Base-by-base conservation (phyloP, 2,329 filamentous ascomycete genomes). In the Biscogniauxia mediterranea region DNA sequence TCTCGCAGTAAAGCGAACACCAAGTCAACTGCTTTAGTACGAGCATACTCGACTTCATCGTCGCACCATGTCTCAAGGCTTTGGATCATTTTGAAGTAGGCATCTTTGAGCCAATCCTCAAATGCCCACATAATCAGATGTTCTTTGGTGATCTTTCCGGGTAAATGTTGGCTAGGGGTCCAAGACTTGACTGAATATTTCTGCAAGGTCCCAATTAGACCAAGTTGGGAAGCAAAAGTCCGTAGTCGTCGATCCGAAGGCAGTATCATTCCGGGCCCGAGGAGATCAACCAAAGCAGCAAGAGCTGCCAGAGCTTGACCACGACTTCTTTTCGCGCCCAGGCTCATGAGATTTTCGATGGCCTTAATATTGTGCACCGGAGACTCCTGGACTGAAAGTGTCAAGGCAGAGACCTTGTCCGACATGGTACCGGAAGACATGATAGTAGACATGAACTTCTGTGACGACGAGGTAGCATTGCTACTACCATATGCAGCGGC, bases 401-500 rank as follows among this genome's bases (percentile, higher is more conserved):
- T 99, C 71, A 99, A 81, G 3, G 95, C 96, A 2, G 95, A 99
- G 52, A 98, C 90, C 76, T 97, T 98, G 76, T 99, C 95, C 59
- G 93, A 96, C 69, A 98, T 85, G 9, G 96, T 99, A 81, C 95
- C 95, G 1, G 93, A 96, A 9, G 92, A 82, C 91, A 98, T 97
- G 74, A 99, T 97, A 19, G 93, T 96, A 1, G 93, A 92, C 82
- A 98, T 89, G 81, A 99, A 99, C 75, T 93, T 96, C 77, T 96
- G 91, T 50, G 93, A 94, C 2, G 94, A 95, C 25, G 92, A 92
- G 56, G 91, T 87, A 6, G 91, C 87, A 59, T 90, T 80, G 67
- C 92, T 89, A 25, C 87, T 85, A 59, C 83, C 83, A 77, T 97
- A 99, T 54, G 85, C 81, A 50, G 85, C 82, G 63, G 90, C 90